Evolutionary conservation across 2,329 filamentous ascomycete species (phyloP), one percentile per base, ranked within the genome.

Genomic region (Acrodontium crateriforme): DNA sequence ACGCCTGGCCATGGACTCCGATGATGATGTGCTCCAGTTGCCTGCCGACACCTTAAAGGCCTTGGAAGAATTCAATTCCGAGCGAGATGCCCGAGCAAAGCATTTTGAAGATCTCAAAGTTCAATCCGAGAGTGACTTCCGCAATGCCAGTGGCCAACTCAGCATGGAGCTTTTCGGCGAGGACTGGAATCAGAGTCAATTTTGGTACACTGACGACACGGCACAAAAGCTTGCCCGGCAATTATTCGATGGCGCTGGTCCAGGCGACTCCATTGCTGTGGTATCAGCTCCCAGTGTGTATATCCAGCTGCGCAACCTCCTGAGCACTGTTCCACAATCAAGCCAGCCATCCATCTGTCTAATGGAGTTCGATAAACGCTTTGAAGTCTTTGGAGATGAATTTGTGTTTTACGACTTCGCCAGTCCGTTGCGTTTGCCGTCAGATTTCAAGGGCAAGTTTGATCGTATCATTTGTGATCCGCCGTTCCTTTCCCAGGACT

Each of bases 131-230:
- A 58, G 66, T 25, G 60, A 65, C 9, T 62, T 63, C 34, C 51
- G 57, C 8, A 49, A 52, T 13, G 35, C 34, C 16, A 37, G 39
- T 18, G 37, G 35, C 26, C 54, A 54, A 24, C 41, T 70, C 18
- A 65, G 56, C 21, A 87, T 87, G 69, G 71, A 78, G 16, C 60
- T 67, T 2, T 89, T 87, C 44, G 63, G 64, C 1, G 81, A 87
- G 54, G 76, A 87, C 52, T 89, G 81, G 81, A 81, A 85, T 46
- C 69, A 77, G 45, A 78, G 71, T 36, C 80, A 87, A 54, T 89
- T 89, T 46, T 89, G 81, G 80, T 80, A 60, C 20, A 72, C 71
- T 6, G 74, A 84, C 29, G 69, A 74, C 38, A 85, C 79, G 14
- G 80, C 80, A 0, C 62, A 52, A 2, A 46, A 62, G 4, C 54